phyloP scores from a whole-genome alignment of 2,329 filamentous ascomycete species.

The Sporothrix sp. region DNA sequence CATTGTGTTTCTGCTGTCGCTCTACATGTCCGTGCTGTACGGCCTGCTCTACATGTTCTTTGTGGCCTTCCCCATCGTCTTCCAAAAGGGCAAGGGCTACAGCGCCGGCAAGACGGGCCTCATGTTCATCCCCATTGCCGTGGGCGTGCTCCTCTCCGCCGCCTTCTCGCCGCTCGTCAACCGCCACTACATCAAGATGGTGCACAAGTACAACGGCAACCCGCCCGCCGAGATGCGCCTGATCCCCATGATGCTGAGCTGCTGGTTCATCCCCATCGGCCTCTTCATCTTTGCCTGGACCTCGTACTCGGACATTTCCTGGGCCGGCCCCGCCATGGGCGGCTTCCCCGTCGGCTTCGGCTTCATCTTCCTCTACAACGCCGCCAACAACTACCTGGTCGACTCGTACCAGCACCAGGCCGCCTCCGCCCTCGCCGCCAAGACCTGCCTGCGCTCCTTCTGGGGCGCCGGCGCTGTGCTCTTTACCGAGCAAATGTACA shows the following conservation, averaged over 20 bases:
- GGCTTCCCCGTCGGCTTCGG: constrained; percentile 67
- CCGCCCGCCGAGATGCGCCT: constrained; percentile 70
- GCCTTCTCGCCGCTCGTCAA: constrained; percentile 63
- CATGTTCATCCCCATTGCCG: constrained; percentile 77
- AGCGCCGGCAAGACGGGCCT: constrained; percentile 63
- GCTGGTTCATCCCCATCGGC: constrained; percentile 58
- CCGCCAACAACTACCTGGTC: constrained; percentile 64
- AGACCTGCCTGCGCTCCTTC: constrained; percentile 69
- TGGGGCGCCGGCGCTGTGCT: constrained; percentile 72
- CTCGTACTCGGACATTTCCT: constrained; percentile 54
- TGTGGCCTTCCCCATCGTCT: constrained; percentile 61
- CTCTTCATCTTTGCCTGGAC: constrained; percentile 44
- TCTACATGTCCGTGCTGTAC: constrained; percentile 81
- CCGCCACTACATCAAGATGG: constrained; percentile 64
- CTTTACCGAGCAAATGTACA: constrained; percentile 76
- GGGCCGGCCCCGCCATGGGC: constrained; percentile 63
- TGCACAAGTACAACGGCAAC: constrained; percentile 53
- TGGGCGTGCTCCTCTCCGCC: constrained; percentile 60
- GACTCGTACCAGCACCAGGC: constrained; percentile 61
- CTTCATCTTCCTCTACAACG: constrained; percentile 77
- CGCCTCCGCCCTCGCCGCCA: constrained; percentile 69
- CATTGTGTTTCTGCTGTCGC: constrained; percentile 72
- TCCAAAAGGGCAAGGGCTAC: constrained; percentile 70
- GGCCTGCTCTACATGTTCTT: constrained; percentile 71
- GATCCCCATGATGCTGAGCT: constrained; percentile 72